Base-by-base conservation (phyloP, 805 yeast species). In the Ogataea angusta region DNA sequence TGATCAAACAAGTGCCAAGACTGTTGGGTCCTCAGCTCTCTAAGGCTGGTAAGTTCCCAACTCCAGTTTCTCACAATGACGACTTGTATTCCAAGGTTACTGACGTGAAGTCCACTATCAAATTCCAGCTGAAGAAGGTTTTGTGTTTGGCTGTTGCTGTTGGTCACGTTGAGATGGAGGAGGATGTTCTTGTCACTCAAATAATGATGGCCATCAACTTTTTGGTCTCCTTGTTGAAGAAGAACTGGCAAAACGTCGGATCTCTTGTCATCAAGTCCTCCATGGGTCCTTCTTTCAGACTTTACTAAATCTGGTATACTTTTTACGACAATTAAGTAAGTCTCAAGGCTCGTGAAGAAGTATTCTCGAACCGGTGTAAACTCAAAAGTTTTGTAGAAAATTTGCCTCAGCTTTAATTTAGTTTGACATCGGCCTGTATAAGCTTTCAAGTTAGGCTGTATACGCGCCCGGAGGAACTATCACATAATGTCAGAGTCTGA, bases 161-260 rank as follows among this genome's bases (percentile, higher is more conserved):
- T 66, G 99, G 97, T 76, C 81, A 93, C 93, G 97, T 93, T 65
- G 99, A 90, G 76, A 93, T 93, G 99, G 95, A 85, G 67, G 93
- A 91, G 80, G 97, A 89, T 63, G 79, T 80, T 63, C 78, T 93
- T 68, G 95, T 85, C 66, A 86, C 91, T 83, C 99, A 93, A 78
- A 88, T 93, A 78, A 81, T 93, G 88, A 82, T 93, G 93, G 80
- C 99, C 61, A 80, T 95, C 62, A 93, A 93, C 96, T 93, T 93
- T 84, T 85, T 93, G 73, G 99, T 93, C 62, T 93, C 99, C 59
- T 78, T 93, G 75, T 82, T 93, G 74, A 93, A 93, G 96, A 93
- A 93, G 91, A 88, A 93, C 96, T 93, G 99, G 99, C 99, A 93
- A 83, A 93, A 93, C 78, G 97, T 93, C 70, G 99, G 99, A 67